Conservation (phyloP, 257 asterid species). For the Solanum appendiculatum region DNA sequence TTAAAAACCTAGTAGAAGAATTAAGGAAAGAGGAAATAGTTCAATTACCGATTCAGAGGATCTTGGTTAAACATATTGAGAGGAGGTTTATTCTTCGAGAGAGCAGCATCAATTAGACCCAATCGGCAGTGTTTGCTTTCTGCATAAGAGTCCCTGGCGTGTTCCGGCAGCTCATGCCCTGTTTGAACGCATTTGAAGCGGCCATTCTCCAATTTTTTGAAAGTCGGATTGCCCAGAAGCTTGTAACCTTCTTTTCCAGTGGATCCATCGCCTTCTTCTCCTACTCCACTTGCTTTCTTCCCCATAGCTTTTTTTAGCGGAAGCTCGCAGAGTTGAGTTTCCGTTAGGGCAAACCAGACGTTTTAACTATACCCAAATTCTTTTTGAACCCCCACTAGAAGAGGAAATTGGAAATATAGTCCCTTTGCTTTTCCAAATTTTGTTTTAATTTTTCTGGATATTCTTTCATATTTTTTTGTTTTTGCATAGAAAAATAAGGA, state of each 20-base stretch:
- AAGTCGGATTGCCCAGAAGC: slow-evolving; percentile 64
- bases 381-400: background rate
- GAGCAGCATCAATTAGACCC: slow-evolving; percentile 79
- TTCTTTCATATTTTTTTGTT: background rate
- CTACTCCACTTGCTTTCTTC: slow-evolving; percentile 35
- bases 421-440: background rate
- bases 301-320: slow-evolving; percentile 36
- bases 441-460: background rate
- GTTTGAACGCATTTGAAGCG: slow-evolving; percentile 84
- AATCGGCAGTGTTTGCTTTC: slow-evolving; percentile 77
- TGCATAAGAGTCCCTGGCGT: slow-evolving; percentile 60
- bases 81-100: slow-evolving; percentile 58
- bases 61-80: slow-evolving; percentile 87
- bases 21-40: background rate
- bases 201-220: slow-evolving; percentile 56
- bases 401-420: background rate
- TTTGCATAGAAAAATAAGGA: background rate
- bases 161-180: slow-evolving; percentile 89
- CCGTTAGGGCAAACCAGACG: background rate
- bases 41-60: slow-evolving; percentile 47
- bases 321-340: background rate
- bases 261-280: slow-evolving; percentile 7
- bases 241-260: slow-evolving; percentile 48
- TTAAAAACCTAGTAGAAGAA: background rate
- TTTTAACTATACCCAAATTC: background rate